These are phyloP conservation scores for Spirogloea muscicola DNA, from an alignment of 139 green algal species.

Conservation along the genomic window DNA sequence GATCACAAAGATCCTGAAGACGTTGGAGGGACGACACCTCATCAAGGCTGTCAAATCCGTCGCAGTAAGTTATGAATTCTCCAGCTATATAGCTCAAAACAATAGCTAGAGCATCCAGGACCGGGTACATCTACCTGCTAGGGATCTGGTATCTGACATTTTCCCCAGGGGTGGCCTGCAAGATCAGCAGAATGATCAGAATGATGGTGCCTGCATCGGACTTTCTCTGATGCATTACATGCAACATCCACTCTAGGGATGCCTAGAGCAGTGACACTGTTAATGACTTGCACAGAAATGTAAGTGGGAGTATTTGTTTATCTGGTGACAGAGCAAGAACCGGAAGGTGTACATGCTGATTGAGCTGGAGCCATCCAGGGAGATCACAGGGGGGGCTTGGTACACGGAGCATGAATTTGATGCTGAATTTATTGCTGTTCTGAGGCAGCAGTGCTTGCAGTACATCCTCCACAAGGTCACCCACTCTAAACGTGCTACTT, in stretches of 20 bases:
- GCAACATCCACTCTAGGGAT: too few relatives aligned
- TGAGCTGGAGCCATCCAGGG: conserved; percentile 79
- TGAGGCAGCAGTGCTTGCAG: conserved; percentile 54
- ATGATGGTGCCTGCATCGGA: too few relatives aligned
- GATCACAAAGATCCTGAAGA: conserved; percentile 89
- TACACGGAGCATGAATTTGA: conserved; percentile 90
- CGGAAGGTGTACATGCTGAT: conserved; percentile 91
- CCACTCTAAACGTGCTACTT: too few relatives aligned
- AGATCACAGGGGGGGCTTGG: conserved; percentile 89
- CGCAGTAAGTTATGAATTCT: conserved; percentile 32
- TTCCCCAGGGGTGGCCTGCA: too few relatives aligned
- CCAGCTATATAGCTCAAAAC: too few relatives aligned
- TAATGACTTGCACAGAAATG: too few relatives aligned
- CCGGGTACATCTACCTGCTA: too few relatives aligned
- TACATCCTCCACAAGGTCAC: conserved; percentile 13
- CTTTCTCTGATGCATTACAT: too few relatives aligned
- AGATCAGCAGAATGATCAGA: too few relatives aligned
- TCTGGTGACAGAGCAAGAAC: conserved; percentile 57
- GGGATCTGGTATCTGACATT: too few relatives aligned
- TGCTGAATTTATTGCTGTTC: conserved; percentile 73
- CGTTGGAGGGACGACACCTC: conserved; percentile 74
- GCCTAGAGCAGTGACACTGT: too few relatives aligned
- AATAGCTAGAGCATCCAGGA: too few relatives aligned
- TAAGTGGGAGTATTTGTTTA: not conserved
- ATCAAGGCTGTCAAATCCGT: conserved; percentile 82